A percentile compares a stretch with the other conserved stretches of the same genome.
phyloP scores from a whole-genome alignment of 306 rosid species.

The Casuarina equisetifolia region DNA sequence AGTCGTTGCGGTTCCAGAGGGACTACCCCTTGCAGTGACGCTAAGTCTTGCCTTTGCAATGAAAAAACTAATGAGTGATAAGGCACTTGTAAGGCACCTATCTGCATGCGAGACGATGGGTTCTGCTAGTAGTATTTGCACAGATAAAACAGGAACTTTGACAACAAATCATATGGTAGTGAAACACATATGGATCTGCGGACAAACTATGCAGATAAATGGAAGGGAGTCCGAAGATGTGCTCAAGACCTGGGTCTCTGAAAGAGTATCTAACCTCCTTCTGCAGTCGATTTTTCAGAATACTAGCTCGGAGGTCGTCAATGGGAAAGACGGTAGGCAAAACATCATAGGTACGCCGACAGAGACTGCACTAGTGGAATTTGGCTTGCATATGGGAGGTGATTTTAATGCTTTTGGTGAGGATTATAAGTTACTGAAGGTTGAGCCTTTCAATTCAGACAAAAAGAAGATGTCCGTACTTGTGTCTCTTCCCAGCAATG shows the following conservation, averaged over 20 bases:
- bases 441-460: constrained; percentile 81
- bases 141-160: constrained; percentile 89
- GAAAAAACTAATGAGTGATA: constrained; percentile 84
- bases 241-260: constrained; percentile 41
- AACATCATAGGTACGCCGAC: constrained; percentile 76
- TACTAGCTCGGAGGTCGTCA: constrained; percentile 68
- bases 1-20: constrained; percentile 95
- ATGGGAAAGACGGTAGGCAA: constrained; percentile 51
- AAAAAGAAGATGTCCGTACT: constrained; percentile 78
- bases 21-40: constrained; percentile 87
- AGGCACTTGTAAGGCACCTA: constrained; percentile 86
- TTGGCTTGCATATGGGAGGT: constrained; percentile 69
- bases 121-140: constrained; percentile 79
- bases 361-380: constrained; percentile 71
- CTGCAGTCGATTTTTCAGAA: constrained; percentile 81
- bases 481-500: constrained; percentile 49
- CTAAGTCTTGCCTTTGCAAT: constrained; percentile 91
- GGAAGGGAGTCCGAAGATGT: constrained; percentile 14
- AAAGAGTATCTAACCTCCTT: constrained; percentile 42
- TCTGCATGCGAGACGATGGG: constrained; percentile 98
- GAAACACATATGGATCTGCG: constrained; percentile 65
- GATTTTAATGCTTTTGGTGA: constrained; percentile 38
- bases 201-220: constrained; percentile 39
- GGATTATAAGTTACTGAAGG: constrained; percentile 49
- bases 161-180: constrained; percentile 94